Evolutionary conservation across 2,329 filamentous ascomycete genomes (phyloP).

Genomic region (Epichloe sibirici): DNA sequence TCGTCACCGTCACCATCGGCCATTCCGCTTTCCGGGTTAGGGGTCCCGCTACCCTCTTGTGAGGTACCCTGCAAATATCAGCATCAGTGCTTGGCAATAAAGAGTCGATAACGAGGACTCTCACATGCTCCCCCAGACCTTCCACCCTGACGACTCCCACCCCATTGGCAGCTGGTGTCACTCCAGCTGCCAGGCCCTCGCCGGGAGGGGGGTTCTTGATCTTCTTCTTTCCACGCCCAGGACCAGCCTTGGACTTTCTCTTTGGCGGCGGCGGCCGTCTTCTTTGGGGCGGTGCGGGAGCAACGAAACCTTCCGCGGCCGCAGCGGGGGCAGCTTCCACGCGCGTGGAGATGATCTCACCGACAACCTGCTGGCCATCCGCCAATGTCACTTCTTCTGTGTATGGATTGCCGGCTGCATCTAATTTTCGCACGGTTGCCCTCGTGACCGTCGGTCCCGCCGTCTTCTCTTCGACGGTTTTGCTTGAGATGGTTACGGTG

Average conservation of each 20-base stretch:
- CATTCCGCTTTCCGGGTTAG: conserved; percentile 40
- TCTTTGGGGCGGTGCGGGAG: conserved; percentile 28
- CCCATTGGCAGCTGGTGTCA: conserved; percentile 23
- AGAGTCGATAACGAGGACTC: conserved; percentile 6
- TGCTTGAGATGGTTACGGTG: conserved; percentile 43
- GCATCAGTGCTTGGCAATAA: background rate
- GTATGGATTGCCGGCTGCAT: conserved; percentile 69
- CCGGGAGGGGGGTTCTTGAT: conserved; percentile 44
- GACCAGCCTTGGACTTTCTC: conserved; percentile 63
- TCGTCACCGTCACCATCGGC: conserved; percentile 39
- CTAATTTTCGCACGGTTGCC: conserved; percentile 66
- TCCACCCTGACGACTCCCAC: conserved; percentile 27
- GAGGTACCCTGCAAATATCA: conserved; percentile 23
- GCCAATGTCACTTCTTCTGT: conserved; percentile 74
- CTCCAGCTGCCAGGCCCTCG: conserved; percentile 17
- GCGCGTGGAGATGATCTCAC: conserved; percentile 60
- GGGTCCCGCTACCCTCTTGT: conserved; percentile 30
- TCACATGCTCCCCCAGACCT: conserved; percentile 26
- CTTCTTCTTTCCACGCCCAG: conserved; percentile 69
- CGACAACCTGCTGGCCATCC: conserved; percentile 68
- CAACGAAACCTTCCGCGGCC: conserved; percentile 40
- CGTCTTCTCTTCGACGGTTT: conserved; percentile 31
- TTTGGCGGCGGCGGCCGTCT: conserved; percentile 65
- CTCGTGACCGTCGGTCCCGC: conserved; percentile 53
- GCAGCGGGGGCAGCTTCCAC: conserved; percentile 43